Base-by-base conservation (phyloP, 139 green algal species). In the Microglena sp. region DNA sequence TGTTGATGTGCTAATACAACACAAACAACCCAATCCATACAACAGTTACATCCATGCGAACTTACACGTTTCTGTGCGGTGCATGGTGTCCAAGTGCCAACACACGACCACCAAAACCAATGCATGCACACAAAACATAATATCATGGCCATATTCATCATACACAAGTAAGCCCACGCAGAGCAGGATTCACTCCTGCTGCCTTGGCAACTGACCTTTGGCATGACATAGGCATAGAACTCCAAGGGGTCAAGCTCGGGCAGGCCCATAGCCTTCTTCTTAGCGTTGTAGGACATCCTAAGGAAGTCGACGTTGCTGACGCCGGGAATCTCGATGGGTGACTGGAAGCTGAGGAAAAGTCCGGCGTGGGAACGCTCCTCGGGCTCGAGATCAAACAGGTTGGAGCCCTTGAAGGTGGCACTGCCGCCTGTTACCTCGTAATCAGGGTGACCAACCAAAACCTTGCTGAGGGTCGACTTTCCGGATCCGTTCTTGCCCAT, bases 401-500 rank as follows among this genome's bases (percentile, higher is more conserved):
- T 76, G 54, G 93, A 56, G 26, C 94, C 94, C 70, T 95, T 96
- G 81, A 92, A 99, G 22, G 64, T 84, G 11, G 80, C 89, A 32
- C 77, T 84, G 40, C 94, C 94, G 1, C 29, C 73, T 0, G 82
- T 96, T 8, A 99, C 91, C 66, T 96, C 86, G 74, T 99, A 99
- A 57, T 96, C 90, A 0, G 94, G 94, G 69, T 99, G 94, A 0
- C 94, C 94, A 1, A 98, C 92, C 28, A 98, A 80, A 64, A 64
- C 83, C 68, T 99, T 99, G 33, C 74, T 86, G 2, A 99, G 79
- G 32, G 94, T 99, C 68, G 71, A 89, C 78, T 99, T 99, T 50
- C 94, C 94, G 8, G 76, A 92, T 3, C 94, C 94, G 76, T 99
- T 99, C 66, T 96, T 98, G 31, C 94, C 94, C 94, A 99, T 99